These are phyloP conservation scores for Coniferiporia weirii DNA, from an alignment of 1,284 basidiomycete genomes.

Conservation along the genomic window DNA sequence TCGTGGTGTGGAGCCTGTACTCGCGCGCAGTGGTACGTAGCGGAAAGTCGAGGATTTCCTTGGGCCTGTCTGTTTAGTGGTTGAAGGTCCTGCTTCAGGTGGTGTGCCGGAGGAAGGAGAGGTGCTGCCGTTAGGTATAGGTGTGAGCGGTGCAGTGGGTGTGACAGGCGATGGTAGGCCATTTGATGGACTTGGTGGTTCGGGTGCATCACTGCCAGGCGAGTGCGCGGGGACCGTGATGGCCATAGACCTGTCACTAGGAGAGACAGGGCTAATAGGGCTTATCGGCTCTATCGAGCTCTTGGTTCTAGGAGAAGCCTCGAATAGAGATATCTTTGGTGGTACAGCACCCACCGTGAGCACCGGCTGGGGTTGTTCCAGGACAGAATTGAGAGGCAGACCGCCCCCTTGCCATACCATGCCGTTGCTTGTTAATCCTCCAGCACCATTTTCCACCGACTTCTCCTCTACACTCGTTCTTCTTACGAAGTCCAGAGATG, in stretches of 20 bases:
- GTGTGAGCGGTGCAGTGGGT: background rate
- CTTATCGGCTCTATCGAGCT: background rate
- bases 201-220: background rate
- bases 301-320: background rate
- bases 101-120: background rate
- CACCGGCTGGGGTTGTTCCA: background rate
- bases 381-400: background rate
- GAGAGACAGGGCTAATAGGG: background rate
- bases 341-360: background rate
- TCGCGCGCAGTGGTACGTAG: constrained; percentile 18
- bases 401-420: background rate
- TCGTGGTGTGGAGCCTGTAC: constrained; percentile 11
- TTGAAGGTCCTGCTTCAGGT: constrained; percentile 9
- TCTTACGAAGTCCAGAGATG: constrained; percentile 2
- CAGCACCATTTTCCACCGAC: background rate
- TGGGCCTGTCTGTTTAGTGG: constrained; percentile 1
- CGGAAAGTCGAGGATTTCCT: constrained; percentile 20
- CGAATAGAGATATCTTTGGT: background rate
- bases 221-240: background rate
- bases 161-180: background rate
- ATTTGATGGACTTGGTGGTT: constrained; percentile 1
- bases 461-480: background rate
- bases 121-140: background rate
- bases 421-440: background rate
- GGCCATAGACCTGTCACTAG: background rate